Base-by-base conservation (phyloP, 371 early-diverging fungal species). In the Mucor velutinosus region DNA sequence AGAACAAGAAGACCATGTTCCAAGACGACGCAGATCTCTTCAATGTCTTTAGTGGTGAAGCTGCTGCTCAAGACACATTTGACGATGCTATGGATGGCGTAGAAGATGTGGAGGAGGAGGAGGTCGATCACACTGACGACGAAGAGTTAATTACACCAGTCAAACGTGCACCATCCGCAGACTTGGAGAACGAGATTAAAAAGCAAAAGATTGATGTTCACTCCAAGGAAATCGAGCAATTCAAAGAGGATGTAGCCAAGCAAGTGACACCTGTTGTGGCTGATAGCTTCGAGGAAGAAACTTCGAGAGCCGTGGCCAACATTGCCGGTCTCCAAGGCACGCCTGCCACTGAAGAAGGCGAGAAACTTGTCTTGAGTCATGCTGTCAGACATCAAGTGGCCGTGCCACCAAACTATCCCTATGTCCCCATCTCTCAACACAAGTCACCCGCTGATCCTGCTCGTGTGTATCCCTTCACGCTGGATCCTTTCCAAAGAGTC, bases 401-500 rank as follows among this genome's bases (percentile, higher is more conserved):
- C 7, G 82, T 97, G 3, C 99, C 99, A 15, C 89, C 91, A 1
- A 89, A 86, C 61, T 97, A 94, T 80, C 76, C 86, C 29, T 98
- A 97, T 76, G 81, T 90, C 8, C 97, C 97, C 3, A 86, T 98
- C 32, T 86, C 91, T 27, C 83, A 96, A 74, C 96, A 97, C 62
- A 89, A 89, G 4, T 86, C 90, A 11, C 94, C 91, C 33, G 88
- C 78, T 23, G 83, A 88, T 17, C 97, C 97, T 21, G 97, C 96
- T 4, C 90, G 98, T 41, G 84, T 82, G 0, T 99, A 98, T 73
- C 93, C 94, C 10, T 99, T 99, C 81, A 89, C 91, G 21, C 85
- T 99, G 59, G 99, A 99, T 90, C 97, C 97, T 45, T 99, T 99
- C 88, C 99, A 99, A 75, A 87, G 92, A 63, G 93, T 96, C 5